Conservation (phyloP, 805 yeast species). For the Metschnikowia vanudenii region DNA sequence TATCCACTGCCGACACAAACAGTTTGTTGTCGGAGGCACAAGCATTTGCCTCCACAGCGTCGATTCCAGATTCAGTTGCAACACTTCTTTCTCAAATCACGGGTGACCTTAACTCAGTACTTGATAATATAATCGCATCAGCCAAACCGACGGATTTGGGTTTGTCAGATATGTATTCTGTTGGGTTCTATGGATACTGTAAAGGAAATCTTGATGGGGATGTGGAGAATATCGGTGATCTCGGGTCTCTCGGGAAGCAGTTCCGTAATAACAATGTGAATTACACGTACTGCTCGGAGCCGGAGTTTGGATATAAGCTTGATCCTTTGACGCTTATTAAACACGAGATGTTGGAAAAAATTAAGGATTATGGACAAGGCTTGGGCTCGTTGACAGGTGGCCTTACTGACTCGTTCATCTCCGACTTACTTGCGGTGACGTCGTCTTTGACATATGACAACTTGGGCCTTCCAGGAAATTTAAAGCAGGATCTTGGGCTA, state of each 20-base stretch:
- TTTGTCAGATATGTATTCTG: constrained; percentile 39
- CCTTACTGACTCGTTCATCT: constrained; percentile 9
- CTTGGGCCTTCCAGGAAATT: constrained; percentile 52
- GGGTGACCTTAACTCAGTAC: constrained; percentile 18
- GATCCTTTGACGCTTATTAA: constrained; percentile 46
- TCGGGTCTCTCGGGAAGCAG: constrained; percentile 18
- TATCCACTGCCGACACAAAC: constrained; percentile 7
- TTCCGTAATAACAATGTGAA: constrained; percentile 32
- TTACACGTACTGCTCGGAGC: constrained; percentile 51
- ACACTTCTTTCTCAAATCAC: constrained; percentile 15
- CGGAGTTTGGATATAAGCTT: constrained; percentile 55
- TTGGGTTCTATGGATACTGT: constrained; percentile 46
- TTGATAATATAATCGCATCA: constrained; percentile 20
- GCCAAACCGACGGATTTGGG: constrained; percentile 35
- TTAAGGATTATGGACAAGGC: constrained; percentile 25
- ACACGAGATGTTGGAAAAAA: constrained; percentile 31
- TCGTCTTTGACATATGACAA: constrained; percentile 25
- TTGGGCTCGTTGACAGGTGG: constrained; percentile 17
- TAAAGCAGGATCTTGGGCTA: constrained; percentile 45
- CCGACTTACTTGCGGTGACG: constrained; percentile 14
- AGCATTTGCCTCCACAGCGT: constrained; percentile 15
- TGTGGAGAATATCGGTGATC: constrained; percentile 3
- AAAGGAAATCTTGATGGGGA: constrained; percentile 26
- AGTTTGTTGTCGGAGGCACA: constrained; percentile 13
- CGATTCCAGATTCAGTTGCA: constrained; percentile 17